These are phyloP conservation scores for Phaeolepiota aurea DNA, from an alignment of 768 basidiomycete species.

Conservation along the genomic window DNA sequence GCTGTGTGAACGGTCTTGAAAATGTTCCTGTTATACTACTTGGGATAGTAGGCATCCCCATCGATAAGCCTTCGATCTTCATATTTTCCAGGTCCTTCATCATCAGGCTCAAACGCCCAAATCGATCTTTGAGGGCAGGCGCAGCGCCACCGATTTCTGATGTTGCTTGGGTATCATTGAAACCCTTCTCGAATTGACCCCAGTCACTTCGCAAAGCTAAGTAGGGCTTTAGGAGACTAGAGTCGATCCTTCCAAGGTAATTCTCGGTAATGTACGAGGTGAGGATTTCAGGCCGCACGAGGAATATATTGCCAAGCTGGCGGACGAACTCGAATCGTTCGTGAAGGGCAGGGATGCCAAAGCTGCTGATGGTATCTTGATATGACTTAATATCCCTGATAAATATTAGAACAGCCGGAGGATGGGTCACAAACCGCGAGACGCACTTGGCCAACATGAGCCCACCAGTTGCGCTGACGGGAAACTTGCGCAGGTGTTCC, in stretches of 20 bases:
- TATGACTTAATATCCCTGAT: conserved; percentile 91
- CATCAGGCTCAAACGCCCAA: conserved; percentile 72
- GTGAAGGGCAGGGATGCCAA: conserved; percentile 72
- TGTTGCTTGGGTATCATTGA: conserved; percentile 49
- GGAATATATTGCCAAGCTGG: conserved; percentile 94
- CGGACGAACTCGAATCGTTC: conserved; percentile 98
- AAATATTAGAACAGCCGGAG: not conserved
- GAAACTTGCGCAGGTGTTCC: conserved; percentile 93
- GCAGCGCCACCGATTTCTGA: conserved; percentile 32
- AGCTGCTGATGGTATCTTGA: conserved; percentile 83
- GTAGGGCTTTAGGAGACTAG: conserved; percentile 81
- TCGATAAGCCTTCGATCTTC: conserved; percentile 51
- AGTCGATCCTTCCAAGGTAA: conserved; percentile 88
- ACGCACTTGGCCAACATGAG: conserved; percentile 95
- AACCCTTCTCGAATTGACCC: conserved; percentile 75
- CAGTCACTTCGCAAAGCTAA: conserved; percentile 88
- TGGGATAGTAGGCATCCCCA: conserved; percentile 50
- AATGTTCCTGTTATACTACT: conserved; percentile 47
- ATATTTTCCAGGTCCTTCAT: conserved; percentile 82
- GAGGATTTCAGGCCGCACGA: conserved; percentile 91
- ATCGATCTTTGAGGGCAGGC: conserved; percentile 51
- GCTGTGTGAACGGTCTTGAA: conserved; percentile 35
- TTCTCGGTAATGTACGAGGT: conserved; percentile 93
- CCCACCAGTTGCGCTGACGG: conserved; percentile 93
- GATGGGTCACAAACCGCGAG: not conserved